Evolutionary conservation across 495 filamentous ascomycete species (phyloP).

Genomic region (Letharia lupina): DNA sequence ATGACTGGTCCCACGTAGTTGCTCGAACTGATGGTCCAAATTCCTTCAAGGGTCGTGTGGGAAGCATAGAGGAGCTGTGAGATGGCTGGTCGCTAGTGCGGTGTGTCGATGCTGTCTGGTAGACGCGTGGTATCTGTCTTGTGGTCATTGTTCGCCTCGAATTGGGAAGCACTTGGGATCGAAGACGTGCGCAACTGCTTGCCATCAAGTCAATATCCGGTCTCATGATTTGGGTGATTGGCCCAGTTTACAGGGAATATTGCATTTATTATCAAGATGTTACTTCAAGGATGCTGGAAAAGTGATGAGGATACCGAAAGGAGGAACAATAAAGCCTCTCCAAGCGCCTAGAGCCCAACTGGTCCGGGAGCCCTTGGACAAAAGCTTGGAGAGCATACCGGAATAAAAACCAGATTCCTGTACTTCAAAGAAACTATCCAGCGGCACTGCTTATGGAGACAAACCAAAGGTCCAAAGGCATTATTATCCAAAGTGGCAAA

Average conservation of each 20-base stretch:
- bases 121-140: not conserved
- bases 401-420: slow-evolving; percentile 3
- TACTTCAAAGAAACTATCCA: not conserved
- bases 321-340: slow-evolving; percentile 3
- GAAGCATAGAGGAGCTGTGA: not conserved
- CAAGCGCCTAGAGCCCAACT: slow-evolving; percentile 6
- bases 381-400: not conserved
- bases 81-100: not conserved
- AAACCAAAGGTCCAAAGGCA: not conserved
- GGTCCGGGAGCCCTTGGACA: slow-evolving; percentile 3
- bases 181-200: not conserved
- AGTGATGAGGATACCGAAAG: slow-evolving; percentile 3
- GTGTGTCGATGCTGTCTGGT: not conserved
- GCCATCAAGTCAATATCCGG: not conserved
- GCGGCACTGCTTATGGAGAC: not conserved
- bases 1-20: not conserved
- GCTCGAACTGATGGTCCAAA: not conserved
- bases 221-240: not conserved
- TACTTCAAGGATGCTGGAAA: slow-evolving; percentile 1
- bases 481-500: not conserved
- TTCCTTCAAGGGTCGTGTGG: not conserved
- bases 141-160: not conserved
- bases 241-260: not conserved
- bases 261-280: not conserved
- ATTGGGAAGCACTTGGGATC: not conserved